Evolutionary conservation across 768 basidiomycete genomes (phyloP).

Genomic region (Epithele typhae): DNA sequence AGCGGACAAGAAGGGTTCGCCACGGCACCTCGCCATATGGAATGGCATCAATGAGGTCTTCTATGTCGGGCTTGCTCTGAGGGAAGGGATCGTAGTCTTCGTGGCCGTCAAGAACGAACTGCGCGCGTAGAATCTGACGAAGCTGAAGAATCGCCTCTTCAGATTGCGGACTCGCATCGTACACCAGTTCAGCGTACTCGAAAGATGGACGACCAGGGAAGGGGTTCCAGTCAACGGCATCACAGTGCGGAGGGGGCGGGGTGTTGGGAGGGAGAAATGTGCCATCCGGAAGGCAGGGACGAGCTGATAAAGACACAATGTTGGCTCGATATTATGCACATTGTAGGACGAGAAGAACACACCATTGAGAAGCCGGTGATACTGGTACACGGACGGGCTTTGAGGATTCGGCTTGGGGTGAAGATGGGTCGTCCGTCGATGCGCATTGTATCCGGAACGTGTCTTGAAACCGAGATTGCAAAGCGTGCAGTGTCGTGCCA

Average conservation of each 20-base stretch:
- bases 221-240: slow-evolving; percentile 11
- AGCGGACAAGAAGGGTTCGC: slow-evolving; percentile 17
- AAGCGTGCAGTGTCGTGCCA: too few relatives aligned
- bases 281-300: slow-evolving; percentile 1
- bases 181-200: slow-evolving; percentile 10
- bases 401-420: too few relatives aligned
- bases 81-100: slow-evolving; percentile 20
- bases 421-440: too few relatives aligned
- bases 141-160: slow-evolving; percentile 12
- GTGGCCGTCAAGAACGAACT: neutral
- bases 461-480: too few relatives aligned
- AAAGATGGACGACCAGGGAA: slow-evolving; percentile 11
- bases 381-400: neutral
- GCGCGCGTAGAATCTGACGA: neutral
- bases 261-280: neutral
- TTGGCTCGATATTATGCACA: neutral
- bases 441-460: too few relatives aligned
- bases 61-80: slow-evolving; percentile 12
- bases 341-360: too few relatives aligned
- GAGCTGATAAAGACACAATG: neutral
- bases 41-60: slow-evolving; percentile 19
- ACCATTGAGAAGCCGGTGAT: too few relatives aligned
- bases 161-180: neutral
- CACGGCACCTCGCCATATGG: slow-evolving; percentile 22
- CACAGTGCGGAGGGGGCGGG: slow-evolving; percentile 5